Conservation (phyloP, 1,284 basidiomycete species). For the Tremellales sp. region DNA sequence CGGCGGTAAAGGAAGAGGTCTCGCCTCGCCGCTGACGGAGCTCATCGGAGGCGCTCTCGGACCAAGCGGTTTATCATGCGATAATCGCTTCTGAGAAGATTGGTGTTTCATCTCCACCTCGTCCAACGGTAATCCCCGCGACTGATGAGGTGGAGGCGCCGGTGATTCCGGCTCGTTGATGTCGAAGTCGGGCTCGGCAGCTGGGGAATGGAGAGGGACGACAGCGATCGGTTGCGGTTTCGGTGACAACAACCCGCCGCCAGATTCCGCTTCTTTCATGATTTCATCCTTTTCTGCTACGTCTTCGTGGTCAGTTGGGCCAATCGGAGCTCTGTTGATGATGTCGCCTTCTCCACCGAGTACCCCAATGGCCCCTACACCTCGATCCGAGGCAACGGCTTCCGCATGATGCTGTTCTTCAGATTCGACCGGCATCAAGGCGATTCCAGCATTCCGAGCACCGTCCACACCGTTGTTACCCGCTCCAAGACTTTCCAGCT, state of each 20-base stretch:
- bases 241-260: constrained; percentile 9
- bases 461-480: constrained; percentile 35
- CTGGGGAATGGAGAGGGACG: constrained; percentile 34
- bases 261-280: constrained; percentile 21
- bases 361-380: constrained; percentile 7
- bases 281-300: constrained; percentile 31
- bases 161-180: constrained; percentile 11
- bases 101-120: constrained; percentile 39
- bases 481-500: constrained; percentile 28
- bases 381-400: constrained; percentile 15
- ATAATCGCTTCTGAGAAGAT: constrained; percentile 12
- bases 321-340: constrained; percentile 9
- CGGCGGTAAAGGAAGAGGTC: constrained; percentile 19
- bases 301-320: constrained; percentile 20
- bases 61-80: constrained; percentile 16
- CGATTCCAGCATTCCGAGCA: constrained; percentile 42
- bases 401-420: background rate
- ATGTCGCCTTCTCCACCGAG: constrained; percentile 15
- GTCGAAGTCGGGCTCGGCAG: constrained; percentile 12
- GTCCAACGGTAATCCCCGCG: constrained; percentile 23
- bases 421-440: constrained; percentile 20
- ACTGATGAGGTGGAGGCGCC: constrained; percentile 14
- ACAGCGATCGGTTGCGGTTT: constrained; percentile 13
- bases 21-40: constrained; percentile 5
- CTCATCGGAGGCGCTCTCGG: constrained; percentile 18